Base-by-base conservation (phyloP, 352 stramenopile species). In the Pythium dissimile region DNA sequence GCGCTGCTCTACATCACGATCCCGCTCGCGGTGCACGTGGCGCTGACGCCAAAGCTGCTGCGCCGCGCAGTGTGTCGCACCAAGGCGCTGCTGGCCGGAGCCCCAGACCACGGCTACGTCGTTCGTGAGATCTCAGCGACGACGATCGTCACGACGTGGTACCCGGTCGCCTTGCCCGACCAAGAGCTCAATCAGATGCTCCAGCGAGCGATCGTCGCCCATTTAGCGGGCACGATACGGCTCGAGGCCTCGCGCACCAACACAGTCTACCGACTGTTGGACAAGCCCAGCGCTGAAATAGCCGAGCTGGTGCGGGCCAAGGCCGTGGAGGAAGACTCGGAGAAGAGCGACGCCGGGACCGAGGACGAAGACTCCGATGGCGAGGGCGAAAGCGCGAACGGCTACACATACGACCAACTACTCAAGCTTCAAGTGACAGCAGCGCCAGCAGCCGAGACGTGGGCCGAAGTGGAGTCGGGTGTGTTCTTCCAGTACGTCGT, bases 1-100 rank as follows among this genome's bases (percentile, higher is more conserved):
- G 69, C 76, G 48, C 59, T 88, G 52, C 59, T 84, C 51, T 88
- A 76, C 64, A 72, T 88, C 64, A 38, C 69, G 18, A 71, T 88
- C 41, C 77, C 77, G 20, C 55, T 75, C 16, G 30, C 34, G 10
- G 34, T 65, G 12, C 47, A 58, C 30, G 35, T 41, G 28, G 37
- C 44, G 57, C 57, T 48, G 0, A 53, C 34, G 15, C 46, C 57
- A 10, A 38, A 37, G n/a, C 18, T 67, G 12, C 21, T 63, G 16
- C 26, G 18, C 13, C 26, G 37, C 15, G 16, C 38, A n/a, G 28
- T 65, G 24, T 23, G 26, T 2, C 42, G 24, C 9, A 31, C 37
- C 23, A 58, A 48, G 49, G 42, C 41, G 34, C 20, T 44, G 4
- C 11, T 51, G 13, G 26, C 39, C 11, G 53, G 42, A 5, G 21